Evolutionary conservation across 371 early-diverging fungal genomes (phyloP), one percentile per base, ranked within the genome.

Genomic region (Haplosporangium sp.): DNA sequence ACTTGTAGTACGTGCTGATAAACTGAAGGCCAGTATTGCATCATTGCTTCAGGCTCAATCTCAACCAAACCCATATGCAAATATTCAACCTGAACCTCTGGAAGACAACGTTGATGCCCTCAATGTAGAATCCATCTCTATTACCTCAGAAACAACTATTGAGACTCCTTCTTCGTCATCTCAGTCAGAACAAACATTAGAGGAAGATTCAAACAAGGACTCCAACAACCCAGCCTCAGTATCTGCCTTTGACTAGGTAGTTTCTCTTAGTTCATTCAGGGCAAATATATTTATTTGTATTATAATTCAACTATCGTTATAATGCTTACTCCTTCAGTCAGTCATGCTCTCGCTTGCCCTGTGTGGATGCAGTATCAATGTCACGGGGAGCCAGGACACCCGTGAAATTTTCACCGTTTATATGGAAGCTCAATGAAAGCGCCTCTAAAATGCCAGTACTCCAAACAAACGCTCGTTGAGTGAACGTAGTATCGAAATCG

Each of bases 381-480:
- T 65, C 71, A 9, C 57, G 61, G 3, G 62, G 69, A 15, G 70
- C 70, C 7, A 75, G 17, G 2, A 75, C 45, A n/a, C 70, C 76
- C 0, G 55, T 45, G 3, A 70, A 53, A 0, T 44, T 37, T 19
- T 69, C 40, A 2, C 70, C 66, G 9, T 75, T 58, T 19, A 70
- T 61, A 50, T 75, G 76, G 47, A 70, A 45, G n/a, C 62, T 70
- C 39, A 75, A 47, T 19, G 75, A 75, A 11, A 69, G 52, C 1
- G 66, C 65, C 50, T 75, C 75, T 20, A 75, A n/a, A 1, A 75
- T 38, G 0, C 75, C 75, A 19, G 75, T 66, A 10, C 70, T 70
- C 76, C 76, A 89, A 34, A 77, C 45, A 59, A 89, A 77, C 1
- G 79, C 75, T 38, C 85, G 67, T 11, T 74, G 63, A 6, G 82